These are phyloP conservation scores for Podaxis rugospora DNA, from an alignment of 768 basidiomycete species.

Conservation along the genomic window DNA sequence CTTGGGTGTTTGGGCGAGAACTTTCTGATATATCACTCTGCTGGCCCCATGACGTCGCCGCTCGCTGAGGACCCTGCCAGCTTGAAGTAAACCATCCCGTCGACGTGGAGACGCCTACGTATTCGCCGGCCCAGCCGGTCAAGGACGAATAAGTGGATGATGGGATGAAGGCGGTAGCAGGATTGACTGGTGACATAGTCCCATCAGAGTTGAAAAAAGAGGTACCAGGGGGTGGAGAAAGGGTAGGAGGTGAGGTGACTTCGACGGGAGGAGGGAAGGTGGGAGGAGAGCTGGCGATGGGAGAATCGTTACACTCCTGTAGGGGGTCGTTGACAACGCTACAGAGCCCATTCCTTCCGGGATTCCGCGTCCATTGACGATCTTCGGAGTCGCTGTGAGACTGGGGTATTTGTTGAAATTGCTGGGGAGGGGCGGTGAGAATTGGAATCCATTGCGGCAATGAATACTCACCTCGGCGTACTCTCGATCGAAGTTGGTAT, in stretches of 20 bases:
- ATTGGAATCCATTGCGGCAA: background rate
- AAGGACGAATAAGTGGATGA: constrained; percentile 33
- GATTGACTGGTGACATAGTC: background rate
- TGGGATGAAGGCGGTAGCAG: constrained; percentile 14
- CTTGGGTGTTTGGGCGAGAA: constrained; percentile 1
- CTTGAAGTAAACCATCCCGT: background rate
- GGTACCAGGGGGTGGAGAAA: constrained; percentile 11
- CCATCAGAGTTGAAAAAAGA: background rate
- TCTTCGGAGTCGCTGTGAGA: constrained; percentile 17
- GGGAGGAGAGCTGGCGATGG: constrained; percentile 10
- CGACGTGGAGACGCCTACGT: constrained; percentile 8
- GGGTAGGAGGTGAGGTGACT: constrained; percentile 11
- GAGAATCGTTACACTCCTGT: constrained; percentile 17
- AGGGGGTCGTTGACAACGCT: constrained; percentile 22
- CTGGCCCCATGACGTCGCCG: constrained; percentile 1
- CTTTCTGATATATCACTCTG: background rate
- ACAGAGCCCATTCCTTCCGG: constrained; percentile 19
- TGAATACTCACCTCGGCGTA: constrained; percentile 22
- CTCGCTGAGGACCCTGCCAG: constrained; percentile 5
- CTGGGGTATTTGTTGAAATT: constrained; percentile 17
- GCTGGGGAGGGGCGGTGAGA: constrained; percentile 12
- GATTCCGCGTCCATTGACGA: constrained; percentile 19
- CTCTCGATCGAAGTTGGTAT: constrained; percentile 17
- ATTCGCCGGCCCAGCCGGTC: constrained; percentile 34
- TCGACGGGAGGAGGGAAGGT: constrained; percentile 18